Base-by-base conservation (phyloP, 2,329 filamentous ascomycete species). In the Penicillium concentricum region DNA sequence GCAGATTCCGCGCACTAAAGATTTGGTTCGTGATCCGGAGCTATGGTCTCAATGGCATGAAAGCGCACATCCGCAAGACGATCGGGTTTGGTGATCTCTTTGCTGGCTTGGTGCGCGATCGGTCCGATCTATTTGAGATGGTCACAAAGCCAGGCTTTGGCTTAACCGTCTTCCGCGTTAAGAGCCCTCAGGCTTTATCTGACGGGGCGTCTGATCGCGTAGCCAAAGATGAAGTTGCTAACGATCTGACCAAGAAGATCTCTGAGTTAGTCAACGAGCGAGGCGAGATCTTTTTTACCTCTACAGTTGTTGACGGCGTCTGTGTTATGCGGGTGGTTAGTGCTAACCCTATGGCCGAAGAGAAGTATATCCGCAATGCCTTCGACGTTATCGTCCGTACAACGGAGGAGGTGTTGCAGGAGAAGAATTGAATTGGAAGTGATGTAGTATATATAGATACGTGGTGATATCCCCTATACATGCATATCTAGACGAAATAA, bases 11-110 rank as follows among this genome's bases (percentile, higher is more conserved):
- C 58, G 86, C 88, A 3, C 77, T 97, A 56, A 97, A 97, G 79
- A 87, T 96, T 61, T 97, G 93, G 93, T 97, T 97, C 71, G 92
- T 97, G 8, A 79, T 97, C 67, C 82, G 93, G 43, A 87, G 84
- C 42, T 96, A 92, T 70, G 93, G 93, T 0, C 78, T 95, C 50
- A 80, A 81, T 30, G 93, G 92, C 0, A 75, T 97, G 68, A 87
- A 86, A 64, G 81, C 77, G 5, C 90, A 95, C 67, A 86, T 97
- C 61, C 80, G 85, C 34, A 84, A 84, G 41, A 87, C 89, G 26
- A 78, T 96, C 55, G 72, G 73, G 3, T 76, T 91, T 0, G 90
- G 89, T n/a, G 84, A 92, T 61, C 74, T 79, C 10, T 94, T 97
- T 61, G 83, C 85, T 3, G 76, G 70, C 0, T 78, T 89, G 41